These are phyloP conservation scores for Lachnellula arida DNA, from an alignment of 2,329 filamentous ascomycete genomes.

Conservation along the genomic window DNA sequence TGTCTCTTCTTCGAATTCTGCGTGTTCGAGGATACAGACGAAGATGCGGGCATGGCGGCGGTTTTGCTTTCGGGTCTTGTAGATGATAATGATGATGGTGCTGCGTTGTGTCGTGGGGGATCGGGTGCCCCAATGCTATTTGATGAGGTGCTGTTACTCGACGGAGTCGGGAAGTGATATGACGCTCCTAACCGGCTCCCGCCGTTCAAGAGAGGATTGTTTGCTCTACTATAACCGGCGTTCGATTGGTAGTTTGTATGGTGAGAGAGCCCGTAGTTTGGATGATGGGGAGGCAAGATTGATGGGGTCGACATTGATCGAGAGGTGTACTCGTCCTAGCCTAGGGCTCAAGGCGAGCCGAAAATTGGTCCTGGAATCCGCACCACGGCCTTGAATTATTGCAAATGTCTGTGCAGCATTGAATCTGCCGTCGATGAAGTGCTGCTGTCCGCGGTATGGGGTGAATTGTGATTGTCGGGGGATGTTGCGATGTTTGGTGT, in stretches of 20 bases:
- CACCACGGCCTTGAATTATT: no score
- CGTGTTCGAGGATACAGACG: constrained; percentile 22
- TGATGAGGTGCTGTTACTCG: constrained; percentile 29
- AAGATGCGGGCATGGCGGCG: constrained; percentile 34
- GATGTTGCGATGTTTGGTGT: constrained; percentile 9
- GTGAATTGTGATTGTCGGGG: constrained; percentile 17
- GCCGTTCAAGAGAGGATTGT: constrained; percentile 36
- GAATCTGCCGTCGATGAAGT: constrained; percentile 12
- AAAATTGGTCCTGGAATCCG: constrained; percentile 5
- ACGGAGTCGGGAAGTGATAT: constrained; percentile 28
- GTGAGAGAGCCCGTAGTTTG: constrained; percentile 58
- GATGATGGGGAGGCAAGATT: constrained; percentile 64
- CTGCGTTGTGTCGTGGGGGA: constrained; percentile 22
- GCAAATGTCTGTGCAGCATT: constrained; percentile 10
- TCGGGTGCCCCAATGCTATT: constrained; percentile 22
- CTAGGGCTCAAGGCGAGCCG: constrained; percentile 16
- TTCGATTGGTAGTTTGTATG: constrained; percentile 51
- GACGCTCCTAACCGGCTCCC: constrained; percentile 29
- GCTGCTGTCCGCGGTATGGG: background rate
- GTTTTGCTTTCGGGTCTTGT: constrained; percentile 28
- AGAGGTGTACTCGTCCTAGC: constrained; percentile 20
- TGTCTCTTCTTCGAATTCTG: constrained; percentile 36
- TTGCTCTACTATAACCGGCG: constrained; percentile 44
- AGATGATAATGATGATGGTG: constrained; percentile 9
- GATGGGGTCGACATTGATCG: constrained; percentile 72